A percentile compares a stretch with the other conserved stretches of the same genome.
These are phyloP conservation scores for Xylaria grammica DNA, from an alignment of 495 filamentous ascomycete species.

Conservation along the genomic window DNA sequence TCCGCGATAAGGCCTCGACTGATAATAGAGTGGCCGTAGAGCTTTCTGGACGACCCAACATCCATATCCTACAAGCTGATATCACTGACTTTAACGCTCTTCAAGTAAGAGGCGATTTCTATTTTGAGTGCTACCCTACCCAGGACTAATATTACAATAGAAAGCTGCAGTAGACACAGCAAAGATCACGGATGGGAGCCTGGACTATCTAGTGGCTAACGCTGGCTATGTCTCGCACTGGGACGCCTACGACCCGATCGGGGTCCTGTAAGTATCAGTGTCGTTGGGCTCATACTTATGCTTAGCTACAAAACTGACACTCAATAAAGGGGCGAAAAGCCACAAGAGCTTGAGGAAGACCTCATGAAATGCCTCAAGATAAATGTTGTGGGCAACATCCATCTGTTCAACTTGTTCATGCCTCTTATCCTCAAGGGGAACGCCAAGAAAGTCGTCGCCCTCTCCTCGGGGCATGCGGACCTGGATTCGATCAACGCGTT, in stretches of 20 bases:
- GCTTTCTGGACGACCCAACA: constrained; percentile 40
- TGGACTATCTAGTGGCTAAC: constrained; percentile 63
- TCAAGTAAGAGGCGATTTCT: constrained; percentile 22
- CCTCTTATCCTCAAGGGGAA: constrained; percentile 53
- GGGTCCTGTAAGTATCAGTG: constrained; percentile 28
- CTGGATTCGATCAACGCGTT: constrained; percentile 29
- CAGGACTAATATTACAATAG: neutral
- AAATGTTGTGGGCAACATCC: constrained; percentile 55
- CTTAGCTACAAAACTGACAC: neutral
- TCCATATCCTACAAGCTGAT: constrained; percentile 54
- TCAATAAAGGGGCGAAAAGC: constrained; percentile 34
- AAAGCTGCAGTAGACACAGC: constrained; percentile 37
- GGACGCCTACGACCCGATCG: constrained; percentile 24
- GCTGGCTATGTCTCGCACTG: constrained; percentile 37
- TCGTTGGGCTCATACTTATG: neutral
- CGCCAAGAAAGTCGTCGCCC: constrained; percentile 57
- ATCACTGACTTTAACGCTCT: constrained; percentile 47
- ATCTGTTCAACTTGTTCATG: constrained; percentile 56
- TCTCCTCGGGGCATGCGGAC: constrained; percentile 52
- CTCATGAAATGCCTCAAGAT: constrained; percentile 37
- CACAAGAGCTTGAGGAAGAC: constrained; percentile 36
- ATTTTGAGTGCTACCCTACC: no score
- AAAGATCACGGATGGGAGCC: constrained; percentile 44
- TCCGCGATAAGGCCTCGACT: constrained; percentile 38
- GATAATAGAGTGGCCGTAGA: constrained; percentile 40